These are phyloP conservation scores for Oryza officinalis DNA, from an alignment of 176 grass and related monocot species.

Conservation along the genomic window DNA sequence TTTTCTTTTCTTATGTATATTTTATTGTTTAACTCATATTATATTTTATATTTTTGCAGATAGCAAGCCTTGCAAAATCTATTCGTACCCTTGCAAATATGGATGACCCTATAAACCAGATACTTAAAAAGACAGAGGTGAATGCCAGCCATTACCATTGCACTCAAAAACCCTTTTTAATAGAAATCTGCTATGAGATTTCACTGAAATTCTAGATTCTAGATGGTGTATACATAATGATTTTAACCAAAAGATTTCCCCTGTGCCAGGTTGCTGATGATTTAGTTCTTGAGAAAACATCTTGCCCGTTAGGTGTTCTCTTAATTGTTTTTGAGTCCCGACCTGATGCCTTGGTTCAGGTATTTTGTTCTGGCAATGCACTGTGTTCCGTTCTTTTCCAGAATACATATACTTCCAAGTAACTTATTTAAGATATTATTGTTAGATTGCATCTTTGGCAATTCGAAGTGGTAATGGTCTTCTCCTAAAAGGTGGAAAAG, in stretches of 20 bases:
- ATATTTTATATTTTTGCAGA: slow-evolving; percentile 53
- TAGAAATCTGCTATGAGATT: background rate
- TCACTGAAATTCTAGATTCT: background rate
- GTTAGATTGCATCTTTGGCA: slow-evolving; percentile 93
- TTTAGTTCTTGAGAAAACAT: slow-evolving; percentile 87
- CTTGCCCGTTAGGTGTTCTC: slow-evolving; percentile 82
- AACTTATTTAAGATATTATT: slow-evolving; percentile 9
- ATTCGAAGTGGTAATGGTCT: slow-evolving; percentile 95
- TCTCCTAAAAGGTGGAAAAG: slow-evolving; percentile 98
- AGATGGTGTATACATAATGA: background rate
- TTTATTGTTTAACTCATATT: slow-evolving; percentile 20
- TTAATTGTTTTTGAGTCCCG: slow-evolving; percentile 95
- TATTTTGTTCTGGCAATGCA: slow-evolving; percentile 33
- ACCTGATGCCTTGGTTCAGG: slow-evolving; percentile 98
- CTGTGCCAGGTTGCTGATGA: slow-evolving; percentile 71
- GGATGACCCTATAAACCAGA: slow-evolving; percentile 89
- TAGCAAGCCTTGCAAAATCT: slow-evolving; percentile 84
- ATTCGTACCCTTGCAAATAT: slow-evolving; percentile 82
- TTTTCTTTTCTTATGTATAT: slow-evolving; percentile 9
- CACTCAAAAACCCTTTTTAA: slow-evolving; percentile 18
- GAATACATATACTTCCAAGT: background rate
- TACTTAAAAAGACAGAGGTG: slow-evolving; percentile 81
- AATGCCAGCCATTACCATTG: background rate
- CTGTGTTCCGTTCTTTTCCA: background rate
- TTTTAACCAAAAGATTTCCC: slow-evolving; percentile 6